A percentile compares a stretch with the other conserved stretches of the same genome.
These are phyloP conservation scores for Penicillium sp. DNA, from an alignment of 2,329 filamentous ascomycete genomes.

Conservation along the genomic window DNA sequence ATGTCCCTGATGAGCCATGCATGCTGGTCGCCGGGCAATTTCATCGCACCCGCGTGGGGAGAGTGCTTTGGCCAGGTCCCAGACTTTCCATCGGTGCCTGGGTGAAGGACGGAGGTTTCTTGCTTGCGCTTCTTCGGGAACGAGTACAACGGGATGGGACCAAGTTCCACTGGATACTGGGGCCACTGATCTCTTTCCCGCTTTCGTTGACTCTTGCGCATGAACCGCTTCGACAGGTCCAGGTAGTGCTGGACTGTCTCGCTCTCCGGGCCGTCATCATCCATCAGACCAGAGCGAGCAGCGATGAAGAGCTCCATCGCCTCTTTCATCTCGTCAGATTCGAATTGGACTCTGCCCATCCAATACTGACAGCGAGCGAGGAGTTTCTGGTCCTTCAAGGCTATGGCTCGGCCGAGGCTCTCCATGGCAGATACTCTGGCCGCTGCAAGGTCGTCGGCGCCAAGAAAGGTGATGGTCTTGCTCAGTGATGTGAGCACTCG, in stretches of 20 bases:
- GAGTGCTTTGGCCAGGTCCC: not conserved
- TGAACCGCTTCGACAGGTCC: not conserved
- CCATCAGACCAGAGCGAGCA: constrained; percentile 14
- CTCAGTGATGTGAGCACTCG: too few species aligned
- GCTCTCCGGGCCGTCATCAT: constrained; percentile 14
- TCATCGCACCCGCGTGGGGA: too few species aligned
- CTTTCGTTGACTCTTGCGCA: constrained; percentile 1
- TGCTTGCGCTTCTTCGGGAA: constrained; percentile 2
- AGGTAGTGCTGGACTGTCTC: constrained; percentile 10
- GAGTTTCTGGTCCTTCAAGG: not conserved
- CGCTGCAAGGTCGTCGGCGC: not conserved
- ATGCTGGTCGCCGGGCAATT: too few species aligned
- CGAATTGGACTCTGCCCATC: constrained; percentile 22
- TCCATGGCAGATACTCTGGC: constrained; percentile 6
- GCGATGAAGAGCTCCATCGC: constrained; percentile 16
- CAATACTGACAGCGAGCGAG: constrained; percentile 23
- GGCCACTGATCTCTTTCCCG: not conserved
- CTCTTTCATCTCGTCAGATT: constrained; percentile 7
- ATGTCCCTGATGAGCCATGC: not conserved
- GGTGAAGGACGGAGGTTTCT: not conserved
- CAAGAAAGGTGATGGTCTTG: constrained; percentile 4
- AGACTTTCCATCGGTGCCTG: not conserved
- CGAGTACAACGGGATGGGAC: not conserved
- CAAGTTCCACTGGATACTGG: too few species aligned
- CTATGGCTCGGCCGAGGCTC: constrained; percentile 8